phyloP scores from a whole-genome alignment of 2,329 filamentous ascomycete genomes.

The Penicillium psychrosexuale region DNA sequence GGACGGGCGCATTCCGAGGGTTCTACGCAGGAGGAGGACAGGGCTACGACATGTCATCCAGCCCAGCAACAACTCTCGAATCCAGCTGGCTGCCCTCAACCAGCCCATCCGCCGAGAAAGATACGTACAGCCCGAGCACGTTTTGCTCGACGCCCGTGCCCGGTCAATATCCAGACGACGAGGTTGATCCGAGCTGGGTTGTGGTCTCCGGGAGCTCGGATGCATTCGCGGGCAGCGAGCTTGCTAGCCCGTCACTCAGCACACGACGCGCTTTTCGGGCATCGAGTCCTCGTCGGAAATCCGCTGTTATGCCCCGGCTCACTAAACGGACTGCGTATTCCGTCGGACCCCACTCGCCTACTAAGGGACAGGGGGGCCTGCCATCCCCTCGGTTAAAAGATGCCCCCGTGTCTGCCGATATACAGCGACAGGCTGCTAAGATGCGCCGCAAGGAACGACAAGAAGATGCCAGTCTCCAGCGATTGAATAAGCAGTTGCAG shows the following conservation, averaged over 20 bases:
- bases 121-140: conserved; percentile 18
- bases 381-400: conserved; percentile 32
- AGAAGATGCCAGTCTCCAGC: conserved; percentile 72
- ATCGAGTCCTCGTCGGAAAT: conserved; percentile 25
- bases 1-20: conserved; percentile 65
- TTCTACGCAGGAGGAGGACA: conserved; percentile 83
- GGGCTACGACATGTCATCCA: conserved; percentile 59
- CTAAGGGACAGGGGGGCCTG: conserved; percentile 18
- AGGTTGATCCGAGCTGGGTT: conserved; percentile 67
- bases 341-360: conserved; percentile 24
- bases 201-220: conserved; percentile 49
- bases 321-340: conserved; percentile 22
- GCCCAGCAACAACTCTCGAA: conserved; percentile 18
- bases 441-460: conserved; percentile 71
- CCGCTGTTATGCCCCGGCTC: conserved; percentile 26
- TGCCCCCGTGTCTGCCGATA: conserved; percentile 53
- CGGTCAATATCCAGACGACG: conserved; percentile 53
- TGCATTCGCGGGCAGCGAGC: conserved; percentile 9
- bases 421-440: conserved; percentile 69
- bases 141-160: conserved; percentile 49
- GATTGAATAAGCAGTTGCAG: conserved; percentile 74
- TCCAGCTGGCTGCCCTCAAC: conserved; percentile 31
- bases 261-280: conserved; percentile 21
- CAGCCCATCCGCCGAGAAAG: conserved; percentile 22
- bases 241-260: conserved; percentile 17